Evolutionary conservation across 495 filamentous ascomycete genomes (phyloP), one percentile per base, ranked within the genome.

Genomic region (Rhypophila decipiens): DNA sequence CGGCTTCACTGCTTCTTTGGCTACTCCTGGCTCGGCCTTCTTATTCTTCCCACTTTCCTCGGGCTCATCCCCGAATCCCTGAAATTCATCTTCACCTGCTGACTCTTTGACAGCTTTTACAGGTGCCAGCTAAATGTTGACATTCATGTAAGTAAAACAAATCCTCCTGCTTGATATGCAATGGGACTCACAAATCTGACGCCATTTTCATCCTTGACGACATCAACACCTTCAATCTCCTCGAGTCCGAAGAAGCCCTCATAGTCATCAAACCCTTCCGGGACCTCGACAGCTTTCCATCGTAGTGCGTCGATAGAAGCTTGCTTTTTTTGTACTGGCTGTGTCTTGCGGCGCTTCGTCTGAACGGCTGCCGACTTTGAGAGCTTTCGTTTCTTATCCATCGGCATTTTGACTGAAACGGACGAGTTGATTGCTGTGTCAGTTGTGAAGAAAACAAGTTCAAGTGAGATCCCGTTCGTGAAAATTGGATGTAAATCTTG

Each of bases 231-330:
- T 7, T 94, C 87, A 38, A 96, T 81, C 57, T 97, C 93, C 52
- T 98, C 91, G 33, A 98, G 63, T 0, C 93, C 91, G 65, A 82
- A 95, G 65, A 98, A 96, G 0, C 94, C 93, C 52, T 89, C 88
- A n/a, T 86, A 86, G 73, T 97, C 87, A 35, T 93, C 86, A 50
- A 95, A 74, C 53, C 84, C 82, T 60, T 95, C 89, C 4, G 90
- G 90, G 44, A 96, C 74, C 19, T 81, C 63, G 13, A 96, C 89
- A 48, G 83, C 77, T 52, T 82, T 82, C 93, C 93, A 98, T 67
- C 73, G 69, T 24, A 97, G 74, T 15, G 83, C 75, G 52, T 93
- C 81, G n/a, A 85, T 53, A 24, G 51, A 58, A 9, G 69, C 64
- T 12, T 61, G 53, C 33, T 58, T 53, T 56, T 73, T 72, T 52